Evolutionary conservation across 352 stramenopile genomes (phyloP).

Genomic region (Pythium sp.): DNA sequence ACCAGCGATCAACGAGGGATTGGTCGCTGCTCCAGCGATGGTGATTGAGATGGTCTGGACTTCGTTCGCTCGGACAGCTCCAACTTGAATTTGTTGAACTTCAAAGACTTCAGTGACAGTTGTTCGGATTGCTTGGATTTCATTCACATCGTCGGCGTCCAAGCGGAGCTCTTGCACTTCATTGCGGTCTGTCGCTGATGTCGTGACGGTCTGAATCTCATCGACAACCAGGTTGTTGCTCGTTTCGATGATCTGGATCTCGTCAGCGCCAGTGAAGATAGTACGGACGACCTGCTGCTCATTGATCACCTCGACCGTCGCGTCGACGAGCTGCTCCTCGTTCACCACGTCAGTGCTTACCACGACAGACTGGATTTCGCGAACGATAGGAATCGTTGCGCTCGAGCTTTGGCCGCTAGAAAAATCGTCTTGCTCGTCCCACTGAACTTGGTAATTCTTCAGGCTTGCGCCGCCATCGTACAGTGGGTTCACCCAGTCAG

Average conservation of each 20-base stretch:
- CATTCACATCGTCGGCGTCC: slow-evolving; percentile 85
- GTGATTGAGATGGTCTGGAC: slow-evolving; percentile 84
- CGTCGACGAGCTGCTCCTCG: slow-evolving; percentile 93
- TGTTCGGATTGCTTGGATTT: slow-evolving; percentile 90
- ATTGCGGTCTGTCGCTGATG: slow-evolving; percentile 88
- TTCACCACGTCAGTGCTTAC: slow-evolving; percentile 82
- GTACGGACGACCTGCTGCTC: slow-evolving; percentile 94
- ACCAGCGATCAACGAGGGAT: slow-evolving; percentile 45
- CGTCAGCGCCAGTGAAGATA: slow-evolving; percentile 78
- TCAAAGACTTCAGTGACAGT: slow-evolving; percentile 74
- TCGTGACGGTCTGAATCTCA: slow-evolving; percentile 92
- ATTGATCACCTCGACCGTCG: slow-evolving; percentile 93
- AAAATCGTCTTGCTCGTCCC: slow-evolving; percentile 80
- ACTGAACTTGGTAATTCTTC: slow-evolving; percentile 71
- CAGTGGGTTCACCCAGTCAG: slow-evolving; percentile 84
- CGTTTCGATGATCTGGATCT: slow-evolving; percentile 86
- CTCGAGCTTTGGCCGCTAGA: slow-evolving; percentile 67
- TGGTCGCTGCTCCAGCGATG: slow-evolving; percentile 59
- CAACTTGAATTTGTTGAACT: slow-evolving; percentile 86
- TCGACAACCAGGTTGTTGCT: slow-evolving; percentile 70
- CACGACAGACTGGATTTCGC: slow-evolving; percentile 89
- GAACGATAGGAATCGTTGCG: slow-evolving; percentile 81
- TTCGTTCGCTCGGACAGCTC: slow-evolving; percentile 59
- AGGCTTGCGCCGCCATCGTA: slow-evolving; percentile 90
- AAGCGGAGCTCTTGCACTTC: slow-evolving; percentile 89